Evolutionary conservation across 1,284 basidiomycete species (phyloP).

Genomic region (Tremellales sp.): DNA sequence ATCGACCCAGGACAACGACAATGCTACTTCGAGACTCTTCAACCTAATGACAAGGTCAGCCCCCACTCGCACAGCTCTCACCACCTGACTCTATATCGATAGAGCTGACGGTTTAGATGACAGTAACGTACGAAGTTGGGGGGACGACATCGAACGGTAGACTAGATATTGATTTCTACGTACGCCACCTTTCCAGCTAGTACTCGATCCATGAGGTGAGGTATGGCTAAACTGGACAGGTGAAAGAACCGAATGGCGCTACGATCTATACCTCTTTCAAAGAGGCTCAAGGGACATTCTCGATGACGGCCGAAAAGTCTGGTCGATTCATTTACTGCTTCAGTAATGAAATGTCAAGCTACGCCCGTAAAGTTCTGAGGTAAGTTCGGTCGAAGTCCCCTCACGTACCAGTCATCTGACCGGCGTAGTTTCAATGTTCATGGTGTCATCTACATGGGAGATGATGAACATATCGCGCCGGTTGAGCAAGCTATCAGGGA

Average conservation of each 20-base stretch:
- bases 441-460: conserved; percentile 70
- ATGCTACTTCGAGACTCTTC: conserved; percentile 97
- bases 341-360: conserved; percentile 93
- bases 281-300: conserved; percentile 83
- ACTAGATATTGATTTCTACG: conserved; percentile 94
- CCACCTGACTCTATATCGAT: neutral
- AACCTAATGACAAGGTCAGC: conserved; percentile 83
- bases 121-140: conserved; percentile 97
- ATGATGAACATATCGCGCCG: conserved; percentile 64
- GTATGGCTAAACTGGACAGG: conserved; percentile 53
- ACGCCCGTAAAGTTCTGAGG: conserved; percentile 92
- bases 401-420: neutral
- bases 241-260: conserved; percentile 67
- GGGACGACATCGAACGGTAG: conserved; percentile 70
- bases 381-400: conserved; percentile 47
- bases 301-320: conserved; percentile 78
- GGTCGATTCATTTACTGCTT: conserved; percentile 96
- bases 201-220: no score
- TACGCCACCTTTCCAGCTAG: conserved; percentile 46
- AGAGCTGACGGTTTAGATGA: conserved; percentile 67
- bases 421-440: conserved; percentile 90
- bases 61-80: neutral
- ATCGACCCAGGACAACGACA: conserved; percentile 76
- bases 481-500: conserved; percentile 93
- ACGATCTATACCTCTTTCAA: conserved; percentile 74